Evolutionary conservation across 768 basidiomycete species (phyloP).

Genomic region (Phylloporus sp.): DNA sequence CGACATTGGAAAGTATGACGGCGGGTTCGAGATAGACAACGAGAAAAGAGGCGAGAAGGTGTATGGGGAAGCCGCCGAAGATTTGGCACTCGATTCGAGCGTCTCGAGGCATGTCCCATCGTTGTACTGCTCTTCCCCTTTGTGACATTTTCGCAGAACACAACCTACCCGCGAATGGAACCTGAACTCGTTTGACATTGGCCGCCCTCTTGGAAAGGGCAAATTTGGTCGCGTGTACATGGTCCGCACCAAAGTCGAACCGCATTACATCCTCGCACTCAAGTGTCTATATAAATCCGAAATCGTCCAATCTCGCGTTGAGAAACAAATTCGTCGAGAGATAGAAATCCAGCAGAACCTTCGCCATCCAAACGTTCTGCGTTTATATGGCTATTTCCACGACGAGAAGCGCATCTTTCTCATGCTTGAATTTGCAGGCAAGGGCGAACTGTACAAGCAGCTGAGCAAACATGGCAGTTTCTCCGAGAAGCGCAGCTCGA

Average conservation of each 20-base stretch:
- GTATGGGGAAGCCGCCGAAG: conserved; percentile 71
- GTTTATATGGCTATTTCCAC: conserved; percentile 96
- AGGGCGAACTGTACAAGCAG: conserved; percentile 96
- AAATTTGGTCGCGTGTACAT: conserved; percentile 99
- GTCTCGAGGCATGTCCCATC: conserved; percentile 49
- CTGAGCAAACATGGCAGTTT: conserved; percentile 82
- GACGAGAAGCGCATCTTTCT: conserved; percentile 97
- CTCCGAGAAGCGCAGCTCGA: conserved; percentile 78
- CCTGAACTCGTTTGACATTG: conserved; percentile 86
- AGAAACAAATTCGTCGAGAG: conserved; percentile 95
- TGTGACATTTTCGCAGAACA: conserved; percentile 36
- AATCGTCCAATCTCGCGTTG: conserved; percentile 84
- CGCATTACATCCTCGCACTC: conserved; percentile 91
- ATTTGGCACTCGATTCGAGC: conserved; percentile 83
- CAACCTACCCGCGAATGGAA: conserved; percentile 82
- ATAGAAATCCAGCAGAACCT: conserved; percentile 98
- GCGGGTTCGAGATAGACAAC: conserved; percentile 90
- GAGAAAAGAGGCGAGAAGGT: conserved; percentile 72
- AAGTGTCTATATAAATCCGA: conserved; percentile 97
- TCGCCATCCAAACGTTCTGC: conserved; percentile 89
- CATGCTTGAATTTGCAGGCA: conserved; percentile 96
- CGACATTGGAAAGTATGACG: conserved; percentile 91
- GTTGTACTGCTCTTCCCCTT: not conserved
- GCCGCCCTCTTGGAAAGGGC: conserved; percentile 94
- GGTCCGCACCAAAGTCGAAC: conserved; percentile 85